phyloP scores from a whole-genome alignment of 257 asterid genomes.

The Fraxinus excelsior region DNA sequence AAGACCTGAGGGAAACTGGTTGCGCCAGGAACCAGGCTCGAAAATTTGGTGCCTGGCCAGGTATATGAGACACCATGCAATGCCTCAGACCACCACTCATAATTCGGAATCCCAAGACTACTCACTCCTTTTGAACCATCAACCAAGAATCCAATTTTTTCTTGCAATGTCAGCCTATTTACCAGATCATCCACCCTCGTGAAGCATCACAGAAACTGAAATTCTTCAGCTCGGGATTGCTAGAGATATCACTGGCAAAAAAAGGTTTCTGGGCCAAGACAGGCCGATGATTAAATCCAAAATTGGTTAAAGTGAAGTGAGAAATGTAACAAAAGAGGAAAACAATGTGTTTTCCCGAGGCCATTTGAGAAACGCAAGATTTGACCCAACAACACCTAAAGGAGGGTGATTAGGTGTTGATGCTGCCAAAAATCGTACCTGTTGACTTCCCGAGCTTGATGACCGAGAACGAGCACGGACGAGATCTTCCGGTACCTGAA shows the following conservation, averaged over 20 bases:
- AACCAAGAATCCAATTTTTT: conserved; percentile 39
- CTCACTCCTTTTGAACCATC: conserved; percentile 23
- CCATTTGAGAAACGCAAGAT: too few relatives aligned
- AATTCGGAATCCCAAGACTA: conserved; percentile 29
- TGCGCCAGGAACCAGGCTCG: conserved; percentile 48
- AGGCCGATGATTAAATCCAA: background rate
- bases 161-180: conserved; percentile 37
- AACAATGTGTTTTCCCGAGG: background rate
- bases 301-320: conserved; percentile 2
- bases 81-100: conserved; percentile 40
- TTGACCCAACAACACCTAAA: too few relatives aligned
- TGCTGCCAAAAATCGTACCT: too few relatives aligned
- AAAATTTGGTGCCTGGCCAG: conserved; percentile 8
- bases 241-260: conserved; percentile 38
- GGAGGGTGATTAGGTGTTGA: too few relatives aligned
- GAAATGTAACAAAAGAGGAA: conserved; percentile 20
- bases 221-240: conserved; percentile 21
- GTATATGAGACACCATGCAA: conserved; percentile 32
- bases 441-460: too few relatives aligned
- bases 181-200: conserved; percentile 40
- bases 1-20: conserved; percentile 80
- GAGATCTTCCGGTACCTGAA: too few relatives aligned
- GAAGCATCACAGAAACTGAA: conserved; percentile 35
- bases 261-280: conserved; percentile 31
- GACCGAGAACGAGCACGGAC: too few relatives aligned